Conservation (phyloP, 2,329 filamentous ascomycete species). For the Ceratocystis ficicola region DNA sequence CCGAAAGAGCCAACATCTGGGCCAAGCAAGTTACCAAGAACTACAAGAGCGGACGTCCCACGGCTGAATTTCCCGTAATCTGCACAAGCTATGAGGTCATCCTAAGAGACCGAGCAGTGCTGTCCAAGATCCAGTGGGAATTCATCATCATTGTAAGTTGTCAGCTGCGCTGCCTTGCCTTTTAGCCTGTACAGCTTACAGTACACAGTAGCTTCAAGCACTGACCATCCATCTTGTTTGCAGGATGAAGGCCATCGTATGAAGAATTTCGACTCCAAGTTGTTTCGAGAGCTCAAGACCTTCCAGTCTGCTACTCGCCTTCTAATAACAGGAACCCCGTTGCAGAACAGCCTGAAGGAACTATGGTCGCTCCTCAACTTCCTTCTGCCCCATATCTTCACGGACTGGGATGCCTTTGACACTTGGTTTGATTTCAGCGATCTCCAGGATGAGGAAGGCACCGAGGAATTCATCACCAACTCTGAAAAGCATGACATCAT, state of each 20-base stretch:
- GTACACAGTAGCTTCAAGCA: not conserved
- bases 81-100: slow-evolving; percentile 96
- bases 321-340: slow-evolving; percentile 83
- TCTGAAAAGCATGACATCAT: slow-evolving; percentile 44
- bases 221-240: not conserved
- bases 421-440: slow-evolving; percentile 96
- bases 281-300: slow-evolving; percentile 77
- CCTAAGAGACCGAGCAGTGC: slow-evolving; percentile 70
- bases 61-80: slow-evolving; percentile 66
- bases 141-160: slow-evolving; percentile 79
- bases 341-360: slow-evolving; percentile 92
- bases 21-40: slow-evolving; percentile 57
- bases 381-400: slow-evolving; percentile 81
- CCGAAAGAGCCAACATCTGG: slow-evolving; percentile 65
- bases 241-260: slow-evolving; percentile 90
- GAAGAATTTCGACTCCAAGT: slow-evolving; percentile 89
- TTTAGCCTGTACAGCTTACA: not conserved
- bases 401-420: slow-evolving; percentile 84
- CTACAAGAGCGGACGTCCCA: slow-evolving; percentile 41
- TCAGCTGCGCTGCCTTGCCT: not conserved
- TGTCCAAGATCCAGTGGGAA: slow-evolving; percentile 82
- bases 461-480: slow-evolving; percentile 67
- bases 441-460: slow-evolving; percentile 67
- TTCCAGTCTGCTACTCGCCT: slow-evolving; percentile 85
- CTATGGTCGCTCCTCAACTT: slow-evolving; percentile 94